Percentiles rank a stretch among this genome's conserved stretches.
These are phyloP conservation scores for Boletus coccyginus DNA, from an alignment of 768 basidiomycete genomes.

Conservation along the genomic window DNA sequence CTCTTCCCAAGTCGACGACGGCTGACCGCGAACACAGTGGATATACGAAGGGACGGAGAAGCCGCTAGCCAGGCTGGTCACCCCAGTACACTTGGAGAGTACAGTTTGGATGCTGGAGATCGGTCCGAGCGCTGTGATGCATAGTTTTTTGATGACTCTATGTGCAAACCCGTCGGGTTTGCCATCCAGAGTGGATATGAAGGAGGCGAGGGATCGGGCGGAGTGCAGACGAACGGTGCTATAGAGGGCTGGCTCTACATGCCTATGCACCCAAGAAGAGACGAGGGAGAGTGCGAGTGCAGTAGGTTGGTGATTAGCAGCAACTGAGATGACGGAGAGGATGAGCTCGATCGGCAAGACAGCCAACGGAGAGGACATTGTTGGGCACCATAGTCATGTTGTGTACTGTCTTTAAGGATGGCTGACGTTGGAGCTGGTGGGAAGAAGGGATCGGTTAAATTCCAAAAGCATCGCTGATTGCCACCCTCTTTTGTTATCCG, in stretches of 20 bases:
- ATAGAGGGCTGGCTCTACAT: conserved; percentile 2
- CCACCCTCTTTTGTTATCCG: too few relatives aligned
- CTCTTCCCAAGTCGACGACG: background rate
- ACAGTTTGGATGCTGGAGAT: background rate
- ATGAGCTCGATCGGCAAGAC: conserved; percentile 32
- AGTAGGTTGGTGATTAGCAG: conserved; percentile 19
- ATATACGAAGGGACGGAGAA: conserved; percentile 32
- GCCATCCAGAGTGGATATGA: background rate
- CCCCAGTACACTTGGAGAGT: background rate
- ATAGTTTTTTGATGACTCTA: background rate
- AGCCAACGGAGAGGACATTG: conserved; percentile 8
- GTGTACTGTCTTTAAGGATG: background rate
- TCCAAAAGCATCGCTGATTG: background rate
- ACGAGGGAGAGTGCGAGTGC: background rate
- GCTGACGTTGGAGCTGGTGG: too few relatives aligned
- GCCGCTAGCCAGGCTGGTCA: conserved; percentile 17
- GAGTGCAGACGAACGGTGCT: conserved; percentile 1
- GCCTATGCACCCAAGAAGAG: background rate
- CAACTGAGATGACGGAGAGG: conserved; percentile 35
- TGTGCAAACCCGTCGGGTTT: background rate
- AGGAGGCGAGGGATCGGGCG: background rate
- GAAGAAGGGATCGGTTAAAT: background rate
- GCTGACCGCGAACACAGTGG: conserved; percentile 2
- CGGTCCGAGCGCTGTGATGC: conserved; percentile 1
- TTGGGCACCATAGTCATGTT: background rate